Evolutionary conservation across 805 yeast genomes (phyloP), one percentile per base, ranked within the genome.

Genomic region (Yarrowia porcina): DNA sequence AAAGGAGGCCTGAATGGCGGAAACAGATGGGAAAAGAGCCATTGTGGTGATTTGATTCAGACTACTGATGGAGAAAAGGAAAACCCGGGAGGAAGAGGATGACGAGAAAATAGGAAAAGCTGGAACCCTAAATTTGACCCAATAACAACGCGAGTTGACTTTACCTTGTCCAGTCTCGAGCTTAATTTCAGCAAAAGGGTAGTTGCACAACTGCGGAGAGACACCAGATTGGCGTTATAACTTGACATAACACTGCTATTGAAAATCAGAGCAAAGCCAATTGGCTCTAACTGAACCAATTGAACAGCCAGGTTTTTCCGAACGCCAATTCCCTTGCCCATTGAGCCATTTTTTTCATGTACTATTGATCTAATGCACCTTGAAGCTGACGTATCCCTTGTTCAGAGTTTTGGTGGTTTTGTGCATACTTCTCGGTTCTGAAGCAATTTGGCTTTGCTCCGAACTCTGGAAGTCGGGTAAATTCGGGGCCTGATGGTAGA

Each of bases 21-120:
- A 65, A 20, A 72, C 68, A 64, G 77, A 72, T 21, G 79, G 79
- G 73, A 75, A 76, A 61, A 75, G 71, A 61, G 71, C 73, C 76
- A 74, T 75, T 62, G 61, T 45, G 61, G 15, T 45, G 63, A 21
- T 44, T 41, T 61, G 47, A 42, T 36, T 61, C 33, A 61, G 56
- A 61, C 59, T 38, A 61, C 50, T 38, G 64, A 38, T 30, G 49
- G 61, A 52, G 64, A 44, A 39, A 47, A 45, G 60, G 63, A 61
- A 56, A 47, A 30, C 30, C 54, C 23, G 39, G 50, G 41, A 39
- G 39, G 54, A 41, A 57, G 44, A 8, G 44, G 44, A 52, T 52
- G 44, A 35, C 42, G 59, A 52, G 42, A 52, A 36, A 52, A 35
- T 25, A 35, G 44, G 33, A 36, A 35, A 17, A 18, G 18, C 30